A percentile compares a stretch with the other conserved stretches of the same genome.
These are phyloP conservation scores for Lecanicillium sp. DNA, from an alignment of 2,329 filamentous ascomycete species.

Conservation along the genomic window DNA sequence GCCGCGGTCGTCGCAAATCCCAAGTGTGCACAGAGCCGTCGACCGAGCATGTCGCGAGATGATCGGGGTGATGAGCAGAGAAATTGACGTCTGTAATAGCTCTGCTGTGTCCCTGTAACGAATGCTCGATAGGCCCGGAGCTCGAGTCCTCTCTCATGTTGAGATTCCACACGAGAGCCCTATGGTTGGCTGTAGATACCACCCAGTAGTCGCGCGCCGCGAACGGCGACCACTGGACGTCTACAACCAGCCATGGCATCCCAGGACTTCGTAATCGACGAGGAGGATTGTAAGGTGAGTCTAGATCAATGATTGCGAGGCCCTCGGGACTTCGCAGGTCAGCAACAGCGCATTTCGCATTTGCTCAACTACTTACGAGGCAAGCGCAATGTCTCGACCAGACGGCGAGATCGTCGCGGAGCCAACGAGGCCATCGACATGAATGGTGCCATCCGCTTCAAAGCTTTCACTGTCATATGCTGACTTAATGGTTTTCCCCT, in stretches of 20 bases:
- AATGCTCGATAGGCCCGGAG: conserved; percentile 72
- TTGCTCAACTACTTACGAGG: conserved; percentile 53
- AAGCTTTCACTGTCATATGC: conserved; percentile 85
- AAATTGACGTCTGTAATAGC: conserved; percentile 97
- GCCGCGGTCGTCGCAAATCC: conserved; percentile 71
- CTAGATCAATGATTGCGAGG: conserved; percentile 84
- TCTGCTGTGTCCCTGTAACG: conserved; percentile 73
- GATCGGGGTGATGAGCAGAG: conserved; percentile 83
- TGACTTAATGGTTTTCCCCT: conserved; percentile 55
- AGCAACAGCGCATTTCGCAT: conserved; percentile 29
- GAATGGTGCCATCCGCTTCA: conserved; percentile 75
- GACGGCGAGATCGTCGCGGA: conserved; percentile 91
- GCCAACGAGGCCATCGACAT: conserved; percentile 74
- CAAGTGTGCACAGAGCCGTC: conserved; percentile 92
- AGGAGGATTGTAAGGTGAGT: conserved; percentile 81
- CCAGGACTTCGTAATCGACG: conserved; percentile 76
- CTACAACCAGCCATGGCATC: conserved; percentile 88
- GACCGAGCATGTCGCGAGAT: conserved; percentile 83
- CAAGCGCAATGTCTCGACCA: conserved; percentile 83
- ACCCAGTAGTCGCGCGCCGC: conserved; percentile 87
- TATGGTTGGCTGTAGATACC: conserved; percentile 88
- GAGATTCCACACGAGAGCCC: conserved; percentile 90
- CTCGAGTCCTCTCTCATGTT: conserved; percentile 69
- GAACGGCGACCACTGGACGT: conserved; percentile 96
- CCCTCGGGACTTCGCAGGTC: conserved; percentile 51